Base-by-base conservation (phyloP, 2,329 filamentous ascomycete genomes). In the Diaporthe longicolla region DNA sequence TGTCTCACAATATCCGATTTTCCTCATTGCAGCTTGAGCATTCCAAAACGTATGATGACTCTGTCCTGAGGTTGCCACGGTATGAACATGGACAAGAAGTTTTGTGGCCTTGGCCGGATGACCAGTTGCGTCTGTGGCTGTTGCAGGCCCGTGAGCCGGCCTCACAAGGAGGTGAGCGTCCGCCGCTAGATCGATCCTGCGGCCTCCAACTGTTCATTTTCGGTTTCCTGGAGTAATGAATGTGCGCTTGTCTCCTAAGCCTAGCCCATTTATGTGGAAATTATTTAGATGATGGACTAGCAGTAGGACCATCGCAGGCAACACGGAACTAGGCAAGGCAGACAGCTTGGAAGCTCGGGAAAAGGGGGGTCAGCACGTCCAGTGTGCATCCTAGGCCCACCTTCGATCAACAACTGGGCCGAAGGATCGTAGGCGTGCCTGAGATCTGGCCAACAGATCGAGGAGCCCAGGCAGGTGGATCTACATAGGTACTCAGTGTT, bases 151-250 rank as follows among this genome's bases (percentile, higher is more conserved):
- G 24, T 4, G 21, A 13, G 21, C 4, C 45, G 63, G 61, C 45
- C 63, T 37, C n/a, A 40, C 1, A 29, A 13, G 17, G 5, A 26
- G 8, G 61, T 52, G 32, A 26, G 48, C 63, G 48, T 21, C n/a
- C 13, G 63, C 48, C 63, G 32, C 63, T 54, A 54, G 63, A 68
- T 54, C 48, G 32, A 68, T 54, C 32, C 63, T 54, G 13, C 40
- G 26, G 59, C 26, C 63, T 68, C 63, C 48, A 54, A 54, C 13
- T 13, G 13, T 37, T 21, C 15, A 21, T 32, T 17, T 4, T 54
- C 37, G 0, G 6, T 32, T 13, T 8, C n/a, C 7, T 19, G 24
- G 7, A 9, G 29, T 4, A 48, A n/a, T 8, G 26, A 19, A 3
- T 37, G 29, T n/a, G 4, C n/a, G 10, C 15, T 26, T 40, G 7